phyloP scores from a whole-genome alignment of 176 grass and related monocot genomes.

The Carex littledalei region DNA sequence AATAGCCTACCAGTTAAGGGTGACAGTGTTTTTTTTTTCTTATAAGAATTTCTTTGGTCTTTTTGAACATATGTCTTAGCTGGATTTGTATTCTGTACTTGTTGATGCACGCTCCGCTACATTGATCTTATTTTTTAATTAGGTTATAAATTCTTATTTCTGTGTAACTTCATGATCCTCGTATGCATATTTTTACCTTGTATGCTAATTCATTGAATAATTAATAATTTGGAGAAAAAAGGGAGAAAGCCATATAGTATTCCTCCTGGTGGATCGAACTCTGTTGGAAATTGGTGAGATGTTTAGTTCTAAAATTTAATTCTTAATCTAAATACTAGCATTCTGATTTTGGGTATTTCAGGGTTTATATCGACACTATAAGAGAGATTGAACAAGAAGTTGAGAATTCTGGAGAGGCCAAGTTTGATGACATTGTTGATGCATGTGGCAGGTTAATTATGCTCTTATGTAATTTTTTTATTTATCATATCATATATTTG shows the following conservation, averaged over 20 bases:
- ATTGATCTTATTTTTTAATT: too few species aligned
- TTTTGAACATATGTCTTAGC: too few species aligned
- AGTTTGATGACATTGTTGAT: slow-evolving; percentile 90
- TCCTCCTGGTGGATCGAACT: slow-evolving; percentile 97
- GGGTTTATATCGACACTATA: slow-evolving; percentile 90
- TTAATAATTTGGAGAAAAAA: slow-evolving; percentile 51
- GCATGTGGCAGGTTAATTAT: slow-evolving; percentile 68
- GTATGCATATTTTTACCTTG: too few species aligned
- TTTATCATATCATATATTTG: too few species aligned
- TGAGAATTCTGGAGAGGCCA: slow-evolving; percentile 32
- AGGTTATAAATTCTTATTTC: too few species aligned
- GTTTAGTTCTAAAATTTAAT: neutral
- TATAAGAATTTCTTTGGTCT: too few species aligned
- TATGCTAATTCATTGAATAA: slow-evolving; percentile 34
- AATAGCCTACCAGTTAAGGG: too few species aligned
- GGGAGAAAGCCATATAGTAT: slow-evolving; percentile 86
- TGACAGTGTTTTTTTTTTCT: too few species aligned
- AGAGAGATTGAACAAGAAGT: slow-evolving; percentile 84
- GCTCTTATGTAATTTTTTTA: neutral
- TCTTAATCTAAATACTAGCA: neutral
- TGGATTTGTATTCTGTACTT: too few species aligned
- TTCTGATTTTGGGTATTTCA: slow-evolving; percentile 19
- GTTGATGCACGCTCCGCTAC: too few species aligned
- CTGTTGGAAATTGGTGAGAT: slow-evolving; percentile 78
- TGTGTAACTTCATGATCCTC: too few species aligned